Conservation (phyloP, 495 filamentous ascomycete genomes). For the Trichocladium antarcticum region DNA sequence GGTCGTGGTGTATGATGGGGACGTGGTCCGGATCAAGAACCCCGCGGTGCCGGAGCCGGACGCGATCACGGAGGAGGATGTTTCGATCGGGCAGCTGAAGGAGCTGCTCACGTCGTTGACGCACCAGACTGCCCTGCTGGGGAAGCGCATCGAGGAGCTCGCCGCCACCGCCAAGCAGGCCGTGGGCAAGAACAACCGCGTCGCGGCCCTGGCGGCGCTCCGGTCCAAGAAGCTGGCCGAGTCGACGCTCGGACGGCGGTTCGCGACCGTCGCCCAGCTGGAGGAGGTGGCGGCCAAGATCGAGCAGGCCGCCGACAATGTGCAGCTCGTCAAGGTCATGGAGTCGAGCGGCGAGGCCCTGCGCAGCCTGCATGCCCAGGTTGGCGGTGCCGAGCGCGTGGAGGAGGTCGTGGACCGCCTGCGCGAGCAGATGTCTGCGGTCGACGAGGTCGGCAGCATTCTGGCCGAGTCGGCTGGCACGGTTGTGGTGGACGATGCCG, state of each 20-base stretch:
- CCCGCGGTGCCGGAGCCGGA: slow-evolving; percentile 7
- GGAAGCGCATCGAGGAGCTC: slow-evolving; percentile 46
- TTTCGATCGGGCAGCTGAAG: slow-evolving; percentile 67
- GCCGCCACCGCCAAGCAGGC: slow-evolving; percentile 53
- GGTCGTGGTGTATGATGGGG: slow-evolving; percentile 51
- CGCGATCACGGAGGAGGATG: slow-evolving; percentile 60
- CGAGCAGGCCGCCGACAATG: slow-evolving; percentile 72
- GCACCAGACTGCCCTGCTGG: slow-evolving; percentile 44
- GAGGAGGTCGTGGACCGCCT: slow-evolving; percentile 63
- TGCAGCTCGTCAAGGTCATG: slow-evolving; percentile 72
- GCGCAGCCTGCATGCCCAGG: slow-evolving; percentile 56
- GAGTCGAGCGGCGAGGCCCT: slow-evolving; percentile 62
- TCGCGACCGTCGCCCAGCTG: slow-evolving; percentile 62
- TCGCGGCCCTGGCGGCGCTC: slow-evolving; percentile 64
- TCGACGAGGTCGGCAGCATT: slow-evolving; percentile 70
- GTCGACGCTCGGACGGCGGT: slow-evolving; percentile 53
- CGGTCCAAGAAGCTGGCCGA: slow-evolving; percentile 73
- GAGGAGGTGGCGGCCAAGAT: slow-evolving; percentile 72
- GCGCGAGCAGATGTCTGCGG: slow-evolving; percentile 66
- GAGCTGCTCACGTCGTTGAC: slow-evolving; percentile 51
- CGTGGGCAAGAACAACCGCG: slow-evolving; percentile 56
- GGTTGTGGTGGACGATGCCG: slow-evolving; percentile 60
- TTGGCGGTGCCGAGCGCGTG: slow-evolving; percentile 66
- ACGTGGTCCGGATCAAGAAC: slow-evolving; percentile 61
- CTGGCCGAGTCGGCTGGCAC: slow-evolving; percentile 47